Conservation (phyloP, 1,284 basidiomycete genomes). For the Pisolithus thermaeus region DNA sequence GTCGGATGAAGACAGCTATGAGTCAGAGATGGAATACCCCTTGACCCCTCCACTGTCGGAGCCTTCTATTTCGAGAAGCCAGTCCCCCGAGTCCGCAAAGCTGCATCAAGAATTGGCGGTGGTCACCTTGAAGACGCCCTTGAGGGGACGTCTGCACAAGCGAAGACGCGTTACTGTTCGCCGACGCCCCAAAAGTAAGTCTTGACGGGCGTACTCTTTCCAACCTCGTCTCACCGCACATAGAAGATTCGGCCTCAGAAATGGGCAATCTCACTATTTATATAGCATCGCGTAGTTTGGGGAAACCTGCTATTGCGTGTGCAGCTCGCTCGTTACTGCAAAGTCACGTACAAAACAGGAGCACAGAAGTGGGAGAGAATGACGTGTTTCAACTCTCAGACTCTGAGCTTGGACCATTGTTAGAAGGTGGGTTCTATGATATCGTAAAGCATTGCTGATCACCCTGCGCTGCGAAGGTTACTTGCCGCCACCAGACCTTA, state of each 20-base stretch:
- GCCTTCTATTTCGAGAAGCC: slow-evolving; percentile 52
- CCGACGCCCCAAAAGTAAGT: slow-evolving; percentile 20
- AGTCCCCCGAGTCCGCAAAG: slow-evolving; percentile 42
- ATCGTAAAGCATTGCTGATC: slow-evolving; percentile 1
- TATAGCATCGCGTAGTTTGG: slow-evolving; percentile 42
- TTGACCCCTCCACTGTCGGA: slow-evolving; percentile 70
- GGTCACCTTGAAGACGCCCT: slow-evolving; percentile 31
- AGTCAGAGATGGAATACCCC: slow-evolving; percentile 57
- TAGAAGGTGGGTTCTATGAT: slow-evolving; percentile 49
- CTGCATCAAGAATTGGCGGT: slow-evolving; percentile 29
- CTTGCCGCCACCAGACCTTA: slow-evolving; percentile 64
- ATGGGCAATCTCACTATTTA: slow-evolving; percentile 33
- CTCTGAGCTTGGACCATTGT: slow-evolving; percentile 39
- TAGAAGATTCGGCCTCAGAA: slow-evolving; percentile 6
- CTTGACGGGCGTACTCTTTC: background rate
- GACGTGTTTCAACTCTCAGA: slow-evolving; percentile 35
- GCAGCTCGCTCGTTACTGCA: slow-evolving; percentile 34
- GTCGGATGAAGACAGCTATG: slow-evolving; percentile 37
- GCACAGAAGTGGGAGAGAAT: slow-evolving; percentile 5
- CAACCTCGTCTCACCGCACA: slow-evolving; percentile 9
- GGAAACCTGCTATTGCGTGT: slow-evolving; percentile 46
- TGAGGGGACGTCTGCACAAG: slow-evolving; percentile 10
- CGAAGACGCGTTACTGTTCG: slow-evolving; percentile 23
- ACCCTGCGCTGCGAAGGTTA: slow-evolving; percentile 33
- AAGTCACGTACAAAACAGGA: slow-evolving; percentile 2